Evolutionary conservation across 805 yeast species (phyloP).

Genomic region (Zygosaccharomyces rouxii): DNA sequence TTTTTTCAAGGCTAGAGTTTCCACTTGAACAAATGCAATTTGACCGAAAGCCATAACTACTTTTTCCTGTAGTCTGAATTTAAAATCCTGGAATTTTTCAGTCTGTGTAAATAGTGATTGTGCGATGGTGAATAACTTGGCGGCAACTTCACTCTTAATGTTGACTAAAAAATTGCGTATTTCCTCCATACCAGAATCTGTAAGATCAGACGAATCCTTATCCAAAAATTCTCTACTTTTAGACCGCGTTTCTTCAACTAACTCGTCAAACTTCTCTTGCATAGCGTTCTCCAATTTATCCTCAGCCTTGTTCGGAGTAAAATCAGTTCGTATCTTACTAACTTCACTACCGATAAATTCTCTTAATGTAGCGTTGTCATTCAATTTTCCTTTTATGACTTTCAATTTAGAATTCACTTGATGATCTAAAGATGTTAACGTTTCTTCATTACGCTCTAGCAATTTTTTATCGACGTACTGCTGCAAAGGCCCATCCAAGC

Average conservation of each 20-base stretch:
- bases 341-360: conserved; percentile 10
- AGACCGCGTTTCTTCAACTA: conserved; percentile 16
- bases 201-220: conserved; percentile 13
- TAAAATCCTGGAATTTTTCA: conserved; percentile 26
- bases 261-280: conserved; percentile 26
- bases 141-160: conserved; percentile 15
- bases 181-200: conserved; percentile 8
- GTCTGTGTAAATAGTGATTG: conserved; percentile 27
- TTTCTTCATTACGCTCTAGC: conserved; percentile 9
- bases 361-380: conserved; percentile 15
- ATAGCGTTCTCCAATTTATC: conserved; percentile 25
- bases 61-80: conserved; percentile 33
- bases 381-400: conserved; percentile 18
- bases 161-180: conserved; percentile 7
- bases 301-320: conserved; percentile 14
- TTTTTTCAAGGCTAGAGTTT: conserved; percentile 34
- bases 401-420: conserved; percentile 17
- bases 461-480: conserved; percentile 15
- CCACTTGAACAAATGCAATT: conserved; percentile 39
- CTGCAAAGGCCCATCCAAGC: conserved; percentile 16
- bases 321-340: conserved; percentile 8
- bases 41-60: conserved; percentile 30
- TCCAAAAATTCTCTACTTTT: conserved; percentile 20
- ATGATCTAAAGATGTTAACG: conserved; percentile 13
- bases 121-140: conserved; percentile 26